Evolutionary conservation across 345 rosid species (phyloP).

Genomic region (Anacardium occidentale): DNA sequence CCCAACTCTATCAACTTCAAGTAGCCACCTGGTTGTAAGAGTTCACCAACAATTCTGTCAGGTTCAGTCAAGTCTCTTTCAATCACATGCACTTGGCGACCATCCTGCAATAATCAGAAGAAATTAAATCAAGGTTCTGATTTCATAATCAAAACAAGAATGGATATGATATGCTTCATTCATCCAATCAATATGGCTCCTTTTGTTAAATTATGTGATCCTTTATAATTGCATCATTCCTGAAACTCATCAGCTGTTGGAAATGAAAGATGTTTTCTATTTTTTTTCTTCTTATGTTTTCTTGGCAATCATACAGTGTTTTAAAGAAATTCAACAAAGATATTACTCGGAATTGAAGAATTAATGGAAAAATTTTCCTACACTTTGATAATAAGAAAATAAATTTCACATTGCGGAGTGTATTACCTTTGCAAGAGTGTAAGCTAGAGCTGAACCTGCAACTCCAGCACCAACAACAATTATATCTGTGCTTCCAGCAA

Average conservation of each 20-base stretch:
- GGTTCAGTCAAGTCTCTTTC: constrained; percentile 13
- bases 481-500: background rate
- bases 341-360: too few species aligned
- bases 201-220: too few species aligned
- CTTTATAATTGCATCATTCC: too few species aligned
- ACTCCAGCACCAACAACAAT: constrained; percentile 9
- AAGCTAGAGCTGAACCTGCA: constrained; percentile 10
- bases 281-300: too few species aligned
- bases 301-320: too few species aligned
- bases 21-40: constrained; percentile 8
- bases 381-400: too few species aligned
- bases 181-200: too few species aligned
- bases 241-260: too few species aligned
- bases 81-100: background rate
- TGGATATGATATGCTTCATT: background rate
- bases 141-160: background rate
- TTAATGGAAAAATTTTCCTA: too few species aligned
- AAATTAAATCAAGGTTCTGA: background rate
- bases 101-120: background rate
- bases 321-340: too few species aligned
- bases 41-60: constrained; percentile 12
- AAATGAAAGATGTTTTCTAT: too few species aligned
- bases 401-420: background rate
- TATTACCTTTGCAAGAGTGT: constrained; percentile 10
- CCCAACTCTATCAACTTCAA: background rate